Conservation (phyloP, 805 yeast genomes). For the Scheffersomyces stipitis region DNA sequence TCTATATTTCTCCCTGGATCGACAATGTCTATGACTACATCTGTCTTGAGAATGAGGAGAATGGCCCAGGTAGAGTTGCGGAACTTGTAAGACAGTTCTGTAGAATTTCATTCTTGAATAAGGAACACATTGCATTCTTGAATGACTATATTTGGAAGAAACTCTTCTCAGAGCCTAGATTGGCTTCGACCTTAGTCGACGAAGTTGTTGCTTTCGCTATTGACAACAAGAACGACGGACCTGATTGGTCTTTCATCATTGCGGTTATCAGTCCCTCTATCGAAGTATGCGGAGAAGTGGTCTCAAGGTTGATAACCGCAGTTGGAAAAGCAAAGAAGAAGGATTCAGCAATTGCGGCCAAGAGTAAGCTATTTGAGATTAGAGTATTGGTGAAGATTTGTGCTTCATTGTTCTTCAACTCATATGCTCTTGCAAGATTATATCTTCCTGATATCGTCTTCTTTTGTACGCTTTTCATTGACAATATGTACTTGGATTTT, state of each 20-base stretch:
- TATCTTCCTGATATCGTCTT: constrained; percentile 72
- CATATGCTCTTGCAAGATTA: constrained; percentile 57
- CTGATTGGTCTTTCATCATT: constrained; percentile 62
- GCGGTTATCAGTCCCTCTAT: constrained; percentile 71
- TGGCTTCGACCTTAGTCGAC: constrained; percentile 60
- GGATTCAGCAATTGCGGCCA: constrained; percentile 39
- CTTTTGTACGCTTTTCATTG: constrained; percentile 62
- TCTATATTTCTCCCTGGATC: constrained; percentile 73
- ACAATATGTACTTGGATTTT: constrained; percentile 51
- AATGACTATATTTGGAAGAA: constrained; percentile 67
- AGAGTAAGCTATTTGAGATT: constrained; percentile 66
- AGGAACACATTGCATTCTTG: constrained; percentile 50
- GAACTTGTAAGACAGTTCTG: constrained; percentile 64
- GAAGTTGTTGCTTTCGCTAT: constrained; percentile 74
- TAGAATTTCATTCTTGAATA: constrained; percentile 51
- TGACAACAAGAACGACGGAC: constrained; percentile 75
- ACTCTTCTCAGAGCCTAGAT: constrained; percentile 58
- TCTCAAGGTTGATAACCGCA: constrained; percentile 55
- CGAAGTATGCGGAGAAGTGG: constrained; percentile 67
- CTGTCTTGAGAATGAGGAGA: constrained; percentile 50
- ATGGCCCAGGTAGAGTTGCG: constrained; percentile 61
- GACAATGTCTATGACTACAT: constrained; percentile 61
- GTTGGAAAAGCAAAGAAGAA: constrained; percentile 49
- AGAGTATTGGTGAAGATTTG: constrained; percentile 64
- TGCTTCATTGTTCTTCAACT: constrained; percentile 69